Evolutionary conservation across 208 protist genomes (phyloP).

Genomic region (Leptomonas pyrrhocoris): DNA sequence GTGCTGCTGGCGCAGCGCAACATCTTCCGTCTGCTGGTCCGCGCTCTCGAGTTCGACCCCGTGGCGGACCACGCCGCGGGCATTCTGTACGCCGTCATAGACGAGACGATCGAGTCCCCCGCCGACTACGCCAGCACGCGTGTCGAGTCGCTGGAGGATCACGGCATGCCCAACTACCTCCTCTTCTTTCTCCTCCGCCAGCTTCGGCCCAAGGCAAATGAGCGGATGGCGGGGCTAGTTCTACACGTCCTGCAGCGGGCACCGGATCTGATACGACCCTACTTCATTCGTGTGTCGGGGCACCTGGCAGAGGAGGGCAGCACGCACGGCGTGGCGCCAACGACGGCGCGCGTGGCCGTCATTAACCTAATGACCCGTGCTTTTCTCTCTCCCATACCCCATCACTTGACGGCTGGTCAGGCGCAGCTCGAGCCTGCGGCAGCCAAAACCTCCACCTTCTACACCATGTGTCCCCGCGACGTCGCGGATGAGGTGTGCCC

Average conservation of each 20-base stretch:
- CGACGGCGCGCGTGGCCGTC: slow-evolving; percentile 70
- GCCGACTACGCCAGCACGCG: slow-evolving; percentile 80
- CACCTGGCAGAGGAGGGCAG: slow-evolving; percentile 78
- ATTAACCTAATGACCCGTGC: slow-evolving; percentile 87
- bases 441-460: slow-evolving; percentile 74
- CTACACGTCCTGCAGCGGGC: slow-evolving; percentile 77
- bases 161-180: slow-evolving; percentile 90
- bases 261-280: slow-evolving; percentile 88
- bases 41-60: slow-evolving; percentile 68
- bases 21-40: slow-evolving; percentile 82
- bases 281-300: slow-evolving; percentile 78
- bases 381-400: slow-evolving; percentile 80
- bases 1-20: slow-evolving; percentile 82
- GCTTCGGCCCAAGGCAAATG: slow-evolving; percentile 71
- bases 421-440: slow-evolving; percentile 62
- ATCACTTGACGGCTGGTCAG: slow-evolving; percentile 64
- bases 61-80: slow-evolving; percentile 63
- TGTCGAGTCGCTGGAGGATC: slow-evolving; percentile 68
- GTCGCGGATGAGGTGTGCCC: slow-evolving; percentile 87
- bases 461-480: slow-evolving; percentile 71
- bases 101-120: slow-evolving; percentile 79
- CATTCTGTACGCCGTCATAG: slow-evolving; percentile 68
- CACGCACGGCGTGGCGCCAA: slow-evolving; percentile 49
- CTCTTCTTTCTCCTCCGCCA: slow-evolving; percentile 89
- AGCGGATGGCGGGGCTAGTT: slow-evolving; percentile 58